Percentiles rank a stretch among this genome's conserved stretches.
These are phyloP conservation scores for Fusarium odoratissimum DNA, from an alignment of 2,329 filamentous ascomycete genomes.

Conservation along the genomic window DNA sequence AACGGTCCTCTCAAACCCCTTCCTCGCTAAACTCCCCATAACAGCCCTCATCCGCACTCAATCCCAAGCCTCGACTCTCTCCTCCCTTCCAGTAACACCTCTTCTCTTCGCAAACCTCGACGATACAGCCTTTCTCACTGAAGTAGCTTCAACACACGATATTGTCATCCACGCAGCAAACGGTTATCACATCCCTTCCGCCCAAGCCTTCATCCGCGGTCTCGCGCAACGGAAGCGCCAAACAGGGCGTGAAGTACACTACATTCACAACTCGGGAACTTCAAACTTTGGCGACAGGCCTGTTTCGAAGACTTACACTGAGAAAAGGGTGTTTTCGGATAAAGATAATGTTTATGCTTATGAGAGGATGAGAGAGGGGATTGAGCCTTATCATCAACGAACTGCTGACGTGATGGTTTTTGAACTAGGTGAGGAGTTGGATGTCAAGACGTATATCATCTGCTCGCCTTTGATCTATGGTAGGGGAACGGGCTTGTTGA, in stretches of 20 bases:
- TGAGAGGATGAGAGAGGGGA: neutral
- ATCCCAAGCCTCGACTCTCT: neutral
- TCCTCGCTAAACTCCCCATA: neutral
- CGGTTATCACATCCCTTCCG: neutral
- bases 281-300: constrained; percentile 7
- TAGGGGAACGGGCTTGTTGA: constrained; percentile 1
- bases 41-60: neutral
- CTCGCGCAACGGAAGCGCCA: neutral
- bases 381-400: constrained; percentile 1
- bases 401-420: constrained; percentile 3
- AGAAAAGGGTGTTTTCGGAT: neutral
- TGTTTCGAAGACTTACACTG: neutral
- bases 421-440: neutral
- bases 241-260: neutral
- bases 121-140: neutral
- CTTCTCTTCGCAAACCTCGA: neutral
- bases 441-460: constrained; percentile 5
- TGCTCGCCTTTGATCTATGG: constrained; percentile 15
- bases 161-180: constrained; percentile 7
- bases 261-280: constrained; percentile 15
- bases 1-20: neutral
- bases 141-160: neutral
- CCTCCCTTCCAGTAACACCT: neutral
- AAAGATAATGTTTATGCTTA: constrained; percentile 7
- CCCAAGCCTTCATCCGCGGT: neutral